phyloP scores from a whole-genome alignment of 441 rosid genomes.

The Jatropha podagrica region DNA sequence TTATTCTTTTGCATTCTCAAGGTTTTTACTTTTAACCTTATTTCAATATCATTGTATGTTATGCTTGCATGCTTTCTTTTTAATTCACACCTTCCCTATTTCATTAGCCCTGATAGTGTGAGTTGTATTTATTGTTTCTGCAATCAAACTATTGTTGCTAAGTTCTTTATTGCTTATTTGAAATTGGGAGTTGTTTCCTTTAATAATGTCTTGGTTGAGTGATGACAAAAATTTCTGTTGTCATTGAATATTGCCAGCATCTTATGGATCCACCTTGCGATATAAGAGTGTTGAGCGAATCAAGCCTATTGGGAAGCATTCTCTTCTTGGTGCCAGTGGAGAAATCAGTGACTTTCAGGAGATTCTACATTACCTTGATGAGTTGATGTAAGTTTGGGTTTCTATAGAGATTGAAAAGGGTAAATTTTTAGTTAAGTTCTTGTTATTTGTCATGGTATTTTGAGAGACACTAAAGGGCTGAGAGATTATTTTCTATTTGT shows the following conservation, averaged over 20 bases:
- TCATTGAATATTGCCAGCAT: slow-evolving; percentile 44
- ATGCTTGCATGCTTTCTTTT: slow-evolving; percentile 7
- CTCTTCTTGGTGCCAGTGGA: slow-evolving; percentile 95
- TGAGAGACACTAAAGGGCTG: not conserved
- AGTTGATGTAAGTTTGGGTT: slow-evolving; percentile 64
- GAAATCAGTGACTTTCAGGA: slow-evolving; percentile 98
- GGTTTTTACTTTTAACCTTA: not conserved
- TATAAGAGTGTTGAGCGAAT: slow-evolving; percentile 90
- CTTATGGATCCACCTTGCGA: slow-evolving; percentile 92
- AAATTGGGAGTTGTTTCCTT: not conserved
- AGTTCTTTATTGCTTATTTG: not conserved
- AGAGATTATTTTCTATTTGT: not conserved
- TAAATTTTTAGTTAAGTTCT: not conserved
- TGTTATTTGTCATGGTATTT: not conserved
- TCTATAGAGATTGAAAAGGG: not conserved
- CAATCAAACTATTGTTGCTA: not conserved
- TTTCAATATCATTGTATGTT: not conserved
- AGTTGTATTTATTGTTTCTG: not conserved
- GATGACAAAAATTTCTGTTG: not conserved
- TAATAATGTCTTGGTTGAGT: not conserved
- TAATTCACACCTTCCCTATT: not conserved
- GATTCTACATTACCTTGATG: slow-evolving; percentile 80
- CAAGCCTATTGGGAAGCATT: slow-evolving; percentile 89
- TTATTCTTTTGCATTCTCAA: not conserved
- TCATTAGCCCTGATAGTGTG: not conserved